Base-by-base conservation (phyloP, 2,329 filamentous ascomycete genomes). In the Fusarium sp. region DNA sequence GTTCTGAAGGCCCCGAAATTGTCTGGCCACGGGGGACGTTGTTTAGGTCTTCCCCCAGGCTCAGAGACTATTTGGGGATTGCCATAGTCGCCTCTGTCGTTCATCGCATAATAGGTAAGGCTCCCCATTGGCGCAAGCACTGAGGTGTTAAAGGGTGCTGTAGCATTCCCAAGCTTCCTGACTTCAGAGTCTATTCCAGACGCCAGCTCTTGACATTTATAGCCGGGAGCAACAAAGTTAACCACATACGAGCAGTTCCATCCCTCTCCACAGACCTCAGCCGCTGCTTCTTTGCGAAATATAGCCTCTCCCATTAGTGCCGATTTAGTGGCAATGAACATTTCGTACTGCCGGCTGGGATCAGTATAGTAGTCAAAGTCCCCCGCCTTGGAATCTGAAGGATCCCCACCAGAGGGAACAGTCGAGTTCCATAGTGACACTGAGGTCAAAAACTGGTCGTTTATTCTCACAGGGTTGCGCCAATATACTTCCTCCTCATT, bases 191-290 rank as follows among this genome's bases (percentile, higher is more conserved):
- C 1, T 4, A 45, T 7, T 1, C 71, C 71, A 2, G 15, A 49
- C 0, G 63, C 61, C 3, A 74, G 5, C 5, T 63, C 18, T 1
- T 48, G 2, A 6, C 66, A 74, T 1, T 58, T 60, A 1, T 74
- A 74, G 0, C 69, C 69, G 5, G 64, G 69, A 2, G 37, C 64
- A 2, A 54, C 3, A 40, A 74, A 63, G 1, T n/a, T 12, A 1
- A 73, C 1, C 0, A 27, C 18, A 14, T 54, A 60, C 1, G 63
- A 71, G 2, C 67, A 74, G 5, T 74, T 64, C 71, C 63, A 74
- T 0, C 58, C 33, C 1, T 6, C 0, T 0, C 30, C 17, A 2
- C 66, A 74, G 0, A 64, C 38, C 2, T 66, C 58, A 15, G 4
- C 2, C 6, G 6, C 1, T 18, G 48, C 1, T 1, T 50, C 8